Conservation (phyloP, 2,329 filamentous ascomycete species). For the Monosporascus cannonballus region DNA sequence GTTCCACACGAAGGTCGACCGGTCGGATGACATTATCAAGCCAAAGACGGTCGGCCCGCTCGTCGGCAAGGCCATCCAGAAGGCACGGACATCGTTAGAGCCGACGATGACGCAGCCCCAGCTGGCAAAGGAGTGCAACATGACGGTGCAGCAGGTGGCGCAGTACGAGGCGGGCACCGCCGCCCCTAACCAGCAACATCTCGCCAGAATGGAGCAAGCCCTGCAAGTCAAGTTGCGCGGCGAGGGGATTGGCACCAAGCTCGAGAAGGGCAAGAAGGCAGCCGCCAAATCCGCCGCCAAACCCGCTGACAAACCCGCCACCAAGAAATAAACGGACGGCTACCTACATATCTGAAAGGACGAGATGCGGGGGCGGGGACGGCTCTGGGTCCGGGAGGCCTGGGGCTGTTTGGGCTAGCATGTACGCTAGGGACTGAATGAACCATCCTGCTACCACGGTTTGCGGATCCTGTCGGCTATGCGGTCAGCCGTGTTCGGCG, state of each 20-base stretch:
- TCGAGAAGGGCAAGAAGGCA: slow-evolving; percentile 59
- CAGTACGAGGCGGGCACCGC: slow-evolving; percentile 53
- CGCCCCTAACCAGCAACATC: slow-evolving; percentile 76
- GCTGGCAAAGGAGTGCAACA: slow-evolving; percentile 83
- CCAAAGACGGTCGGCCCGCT: slow-evolving; percentile 81
- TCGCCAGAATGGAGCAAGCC: slow-evolving; percentile 71
- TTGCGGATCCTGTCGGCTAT: no score
- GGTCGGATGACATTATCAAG: slow-evolving; percentile 94
- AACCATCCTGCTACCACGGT: no score
- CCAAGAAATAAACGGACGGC: slow-evolving; percentile 3
- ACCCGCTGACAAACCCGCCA: no score
- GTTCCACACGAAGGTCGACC: slow-evolving; percentile 95
- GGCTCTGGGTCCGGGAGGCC: no score
- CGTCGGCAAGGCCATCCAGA: slow-evolving; percentile 77
- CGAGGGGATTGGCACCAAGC: slow-evolving; percentile 71
- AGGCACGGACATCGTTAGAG: slow-evolving; percentile 71
- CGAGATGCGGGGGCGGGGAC: no score
- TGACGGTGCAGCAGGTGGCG: slow-evolving; percentile 81
- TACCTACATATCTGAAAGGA: no score
- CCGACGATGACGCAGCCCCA: slow-evolving; percentile 96
- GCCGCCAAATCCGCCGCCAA: background rate
- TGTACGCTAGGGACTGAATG: no score
- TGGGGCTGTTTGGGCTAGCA: no score
- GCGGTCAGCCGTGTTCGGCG: no score
- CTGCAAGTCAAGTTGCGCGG: slow-evolving; percentile 87